Evolutionary conservation across 2,329 filamentous ascomycete genomes (phyloP).

Genomic region (Eurotiales sp.): DNA sequence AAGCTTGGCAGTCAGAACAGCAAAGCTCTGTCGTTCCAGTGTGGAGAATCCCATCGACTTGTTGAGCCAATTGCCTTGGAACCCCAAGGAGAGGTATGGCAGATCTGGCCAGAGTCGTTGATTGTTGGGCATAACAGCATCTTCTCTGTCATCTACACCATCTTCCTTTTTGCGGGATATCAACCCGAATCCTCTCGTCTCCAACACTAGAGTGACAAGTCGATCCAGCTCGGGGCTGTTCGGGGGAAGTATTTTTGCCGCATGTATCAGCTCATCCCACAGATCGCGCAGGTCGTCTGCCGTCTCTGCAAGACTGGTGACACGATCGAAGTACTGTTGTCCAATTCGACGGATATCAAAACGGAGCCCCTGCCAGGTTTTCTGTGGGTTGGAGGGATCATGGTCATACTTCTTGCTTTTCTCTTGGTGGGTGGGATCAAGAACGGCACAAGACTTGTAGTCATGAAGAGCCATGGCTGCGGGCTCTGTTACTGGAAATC

Average conservation of each 20-base stretch:
- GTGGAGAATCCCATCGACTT: background rate
- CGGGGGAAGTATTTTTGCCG: conserved; percentile 10
- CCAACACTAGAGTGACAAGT: conserved; percentile 8
- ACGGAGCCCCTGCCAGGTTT: no score
- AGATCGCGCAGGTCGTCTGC: conserved; percentile 3
- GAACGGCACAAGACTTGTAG: no score
- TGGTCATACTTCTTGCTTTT: no score
- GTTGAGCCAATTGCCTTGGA: background rate
- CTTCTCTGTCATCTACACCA: background rate
- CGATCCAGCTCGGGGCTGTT: conserved; percentile 10
- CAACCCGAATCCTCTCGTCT: conserved; percentile 2
- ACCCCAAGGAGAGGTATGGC: conserved; percentile 1
- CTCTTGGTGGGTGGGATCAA: no score
- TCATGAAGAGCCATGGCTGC: no score
- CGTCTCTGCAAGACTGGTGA: no score
- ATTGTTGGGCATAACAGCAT: background rate
- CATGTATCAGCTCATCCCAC: conserved; percentile 12
- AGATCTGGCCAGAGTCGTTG: conserved; percentile 2
- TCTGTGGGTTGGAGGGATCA: no score
- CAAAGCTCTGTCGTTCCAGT: background rate
- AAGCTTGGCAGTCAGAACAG: conserved; percentile 5
- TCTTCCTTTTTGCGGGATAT: background rate
- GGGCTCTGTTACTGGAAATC: no score
- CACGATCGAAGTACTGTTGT: no score
- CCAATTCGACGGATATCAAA: no score